Evolutionary conservation across 495 filamentous ascomycete genomes (phyloP), one percentile per base, ranked within the genome.

Genomic region (Penicillium canescens): DNA sequence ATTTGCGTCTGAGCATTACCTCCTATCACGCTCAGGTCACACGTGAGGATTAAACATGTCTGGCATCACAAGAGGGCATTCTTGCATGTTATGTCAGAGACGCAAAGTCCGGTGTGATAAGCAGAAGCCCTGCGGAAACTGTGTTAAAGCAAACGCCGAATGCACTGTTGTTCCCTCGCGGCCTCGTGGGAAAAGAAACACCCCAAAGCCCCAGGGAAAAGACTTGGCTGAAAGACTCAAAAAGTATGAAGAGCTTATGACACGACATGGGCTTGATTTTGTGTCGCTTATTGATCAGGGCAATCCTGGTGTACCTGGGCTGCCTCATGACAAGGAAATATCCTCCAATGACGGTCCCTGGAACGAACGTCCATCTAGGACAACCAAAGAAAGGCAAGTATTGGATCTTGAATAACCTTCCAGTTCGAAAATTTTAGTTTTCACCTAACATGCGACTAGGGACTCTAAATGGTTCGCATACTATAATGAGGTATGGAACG

Each of bases 41-140:
- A 31, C 28, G 8, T 5, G 8, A 0, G 8, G 8, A 31, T 31
- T 41, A 38, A 36, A 38, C 13, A 38, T 42, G 40, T 42, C 40
- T 26, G 40, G 18, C 3, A 42, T 42, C 21, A 42, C 40, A 26
- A 42, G 40, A 26, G 40, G 40, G 3, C 40, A 42, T 42, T 42
- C 40, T 3, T 71, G 65, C 53, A 40, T 60, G 1, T 38, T 60
- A 16, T 75, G 72, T 53, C 61, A 65, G 37, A 61, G 66, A 14
- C 65, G 71, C 34, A 75, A 75, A 47, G 62, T 75, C 31, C 68
- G 63, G 23, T 75, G 72, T 46, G 71, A 73, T 50, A 60, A 59
- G 42, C 57, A 62, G 46, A 60, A 49, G 37, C 70, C 69, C 20
- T 75, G 71, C 46, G 51, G 57, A 14, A 66, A 59, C 26, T 75